A percentile compares a stretch with the other conserved stretches of the same genome.
Evolutionary conservation across 805 yeast genomes (phyloP).

Genomic region (Starmerella bacillaris): DNA sequence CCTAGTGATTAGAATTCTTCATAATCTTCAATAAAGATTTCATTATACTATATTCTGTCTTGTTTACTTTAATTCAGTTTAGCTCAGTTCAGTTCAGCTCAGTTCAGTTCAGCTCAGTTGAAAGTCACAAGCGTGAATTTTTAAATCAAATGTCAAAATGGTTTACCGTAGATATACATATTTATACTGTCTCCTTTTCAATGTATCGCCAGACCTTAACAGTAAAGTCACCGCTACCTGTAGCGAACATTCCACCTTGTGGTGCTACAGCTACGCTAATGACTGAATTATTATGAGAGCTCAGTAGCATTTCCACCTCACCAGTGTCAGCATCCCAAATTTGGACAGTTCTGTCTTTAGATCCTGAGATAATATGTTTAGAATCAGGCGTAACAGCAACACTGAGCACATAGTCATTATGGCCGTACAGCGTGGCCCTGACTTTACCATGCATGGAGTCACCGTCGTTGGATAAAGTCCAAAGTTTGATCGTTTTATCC

Average conservation of each 20-base stretch:
- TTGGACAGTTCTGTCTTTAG: conserved; percentile 91
- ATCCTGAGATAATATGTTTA: conserved; percentile 79
- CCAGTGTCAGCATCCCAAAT: conserved; percentile 91
- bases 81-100: too few relatives aligned
- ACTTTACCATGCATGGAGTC: conserved; percentile 4
- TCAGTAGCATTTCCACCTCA: conserved; percentile 83
- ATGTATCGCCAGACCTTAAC: conserved; percentile 89
- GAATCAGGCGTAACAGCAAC: conserved; percentile 90
- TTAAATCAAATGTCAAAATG: too few relatives aligned
- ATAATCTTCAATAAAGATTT: too few relatives aligned
- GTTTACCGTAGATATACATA: too few relatives aligned
- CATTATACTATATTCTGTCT: too few relatives aligned
- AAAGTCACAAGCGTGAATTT: too few relatives aligned
- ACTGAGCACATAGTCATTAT: conserved; percentile 84
- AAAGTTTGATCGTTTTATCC: conserved; percentile 86
- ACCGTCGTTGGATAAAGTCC: conserved; percentile 72
- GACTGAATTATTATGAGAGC: conserved; percentile 91
- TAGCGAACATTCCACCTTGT: conserved; percentile 78
- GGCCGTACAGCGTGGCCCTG: conserved; percentile 62
- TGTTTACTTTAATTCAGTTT: too few relatives aligned
- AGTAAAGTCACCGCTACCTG: conserved; percentile 94
- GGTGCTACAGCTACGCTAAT: conserved; percentile 86
- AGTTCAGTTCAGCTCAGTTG: too few relatives aligned
- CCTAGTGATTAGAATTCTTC: too few relatives aligned
- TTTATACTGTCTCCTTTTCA: too few relatives aligned